Percentiles rank a stretch among this genome's conserved stretches.
These are phyloP conservation scores for Ophiosphaerella narmari DNA, from an alignment of 2,329 filamentous ascomycete genomes.

Conservation along the genomic window DNA sequence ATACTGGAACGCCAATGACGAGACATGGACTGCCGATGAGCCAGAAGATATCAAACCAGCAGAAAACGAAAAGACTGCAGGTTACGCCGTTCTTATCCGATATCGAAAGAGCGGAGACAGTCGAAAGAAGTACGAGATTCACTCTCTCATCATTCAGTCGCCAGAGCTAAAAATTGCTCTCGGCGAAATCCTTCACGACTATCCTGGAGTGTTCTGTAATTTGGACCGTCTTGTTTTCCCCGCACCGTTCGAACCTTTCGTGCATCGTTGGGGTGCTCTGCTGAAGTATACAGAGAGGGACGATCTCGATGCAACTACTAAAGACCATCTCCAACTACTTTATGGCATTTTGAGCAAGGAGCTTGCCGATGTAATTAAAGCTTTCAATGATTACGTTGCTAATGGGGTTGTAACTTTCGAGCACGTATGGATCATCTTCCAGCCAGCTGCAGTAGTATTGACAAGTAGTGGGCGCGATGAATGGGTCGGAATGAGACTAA, in stretches of 20 bases:
- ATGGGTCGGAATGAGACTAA: constrained; percentile 24
- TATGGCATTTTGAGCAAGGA: constrained; percentile 44
- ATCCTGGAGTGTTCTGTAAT: constrained; percentile 63
- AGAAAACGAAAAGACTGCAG: constrained; percentile 64
- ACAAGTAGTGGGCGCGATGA: constrained; percentile 28
- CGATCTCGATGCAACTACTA: constrained; percentile 22
- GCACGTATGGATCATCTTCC: constrained; percentile 50
- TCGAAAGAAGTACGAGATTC: constrained; percentile 63
- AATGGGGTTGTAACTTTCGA: constrained; percentile 47
- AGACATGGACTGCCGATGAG: constrained; percentile 32
- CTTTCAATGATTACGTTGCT: constrained; percentile 43
- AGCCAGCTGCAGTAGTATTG: constrained; percentile 37
- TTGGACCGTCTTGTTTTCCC: constrained; percentile 65
- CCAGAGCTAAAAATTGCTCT: constrained; percentile 64
- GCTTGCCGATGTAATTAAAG: constrained; percentile 46
- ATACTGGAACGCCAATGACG: constrained; percentile 29
- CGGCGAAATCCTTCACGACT: constrained; percentile 59
- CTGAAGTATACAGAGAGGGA: constrained; percentile 15
- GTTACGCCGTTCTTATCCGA: constrained; percentile 53
- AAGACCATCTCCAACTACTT: constrained; percentile 46
- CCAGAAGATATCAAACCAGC: constrained; percentile 44
- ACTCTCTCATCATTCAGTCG: constrained; percentile 68
- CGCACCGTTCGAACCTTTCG: constrained; percentile 65
- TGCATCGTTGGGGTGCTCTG: constrained; percentile 64
- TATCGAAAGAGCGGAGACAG: constrained; percentile 55